Evolutionary conservation across 208 protist genomes (phyloP).

Genomic region (Crithidia brevicula): DNA sequence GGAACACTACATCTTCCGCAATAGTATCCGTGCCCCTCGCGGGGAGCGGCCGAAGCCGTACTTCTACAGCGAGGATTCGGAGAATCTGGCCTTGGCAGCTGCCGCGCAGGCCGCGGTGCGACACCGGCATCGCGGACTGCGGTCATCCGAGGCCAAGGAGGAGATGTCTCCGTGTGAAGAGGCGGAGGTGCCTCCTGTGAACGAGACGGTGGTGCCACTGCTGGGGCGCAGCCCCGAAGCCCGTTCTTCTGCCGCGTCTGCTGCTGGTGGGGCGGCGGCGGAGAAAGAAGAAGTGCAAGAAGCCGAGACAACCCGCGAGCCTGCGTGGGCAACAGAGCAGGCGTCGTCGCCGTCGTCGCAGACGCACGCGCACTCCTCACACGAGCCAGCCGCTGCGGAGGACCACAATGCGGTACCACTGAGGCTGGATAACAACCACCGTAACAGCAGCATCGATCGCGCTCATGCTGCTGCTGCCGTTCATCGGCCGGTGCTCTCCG

Average conservation of each 20-base stretch:
- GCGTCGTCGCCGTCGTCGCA: conserved; percentile 1
- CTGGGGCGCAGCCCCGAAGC: background rate
- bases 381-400: background rate
- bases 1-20: conserved; percentile 38
- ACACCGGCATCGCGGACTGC: conserved; percentile 1
- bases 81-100: conserved; percentile 2
- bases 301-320: too few relatives aligned
- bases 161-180: background rate
- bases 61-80: conserved; percentile 6
- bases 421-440: too few relatives aligned
- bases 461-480: background rate
- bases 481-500: background rate
- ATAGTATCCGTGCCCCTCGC: conserved; percentile 30
- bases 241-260: background rate
- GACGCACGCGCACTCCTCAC: background rate
- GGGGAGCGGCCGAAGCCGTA: conserved; percentile 16
- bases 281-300: background rate
- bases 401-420: too few relatives aligned
- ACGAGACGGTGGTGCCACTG: background rate
- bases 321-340: background rate
- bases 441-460: too few relatives aligned
- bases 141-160: conserved; percentile 1
- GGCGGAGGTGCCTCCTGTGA: background rate
- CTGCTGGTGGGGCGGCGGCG: background rate
- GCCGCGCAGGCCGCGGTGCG: conserved; percentile 15